Conservation (phyloP, 2,329 filamentous ascomycete genomes). For the Emydomyces testavorans region DNA sequence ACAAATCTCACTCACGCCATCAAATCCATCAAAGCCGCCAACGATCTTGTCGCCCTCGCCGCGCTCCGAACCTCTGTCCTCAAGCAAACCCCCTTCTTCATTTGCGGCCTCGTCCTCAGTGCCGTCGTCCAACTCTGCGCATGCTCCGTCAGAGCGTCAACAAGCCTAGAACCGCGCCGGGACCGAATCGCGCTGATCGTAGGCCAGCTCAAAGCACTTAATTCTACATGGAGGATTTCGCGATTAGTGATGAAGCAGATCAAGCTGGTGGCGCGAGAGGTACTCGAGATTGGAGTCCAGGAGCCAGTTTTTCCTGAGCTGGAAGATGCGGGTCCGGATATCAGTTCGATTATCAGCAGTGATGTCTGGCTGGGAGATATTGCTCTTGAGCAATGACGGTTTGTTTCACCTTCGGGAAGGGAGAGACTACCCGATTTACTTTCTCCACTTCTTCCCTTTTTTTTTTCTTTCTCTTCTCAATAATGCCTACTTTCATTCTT, state of each 20-base stretch:
- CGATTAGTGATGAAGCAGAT: constrained; percentile 60
- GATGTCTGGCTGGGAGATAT: constrained; percentile 18
- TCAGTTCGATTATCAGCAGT: constrained; percentile 15
- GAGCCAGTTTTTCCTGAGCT: constrained; percentile 16
- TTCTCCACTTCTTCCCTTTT: too few species aligned
- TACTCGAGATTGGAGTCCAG: constrained; percentile 39
- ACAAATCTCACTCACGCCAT: constrained; percentile 51
- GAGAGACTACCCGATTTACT: too few species aligned
- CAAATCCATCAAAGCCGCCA: constrained; percentile 69
- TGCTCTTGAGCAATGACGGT: constrained; percentile 10
- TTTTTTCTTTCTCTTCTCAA: too few species aligned
- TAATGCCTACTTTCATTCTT: too few species aligned
- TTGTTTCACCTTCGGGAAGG: neutral
- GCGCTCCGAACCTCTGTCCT: constrained; percentile 47
- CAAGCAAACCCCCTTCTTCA: constrained; percentile 73
- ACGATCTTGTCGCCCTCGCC: constrained; percentile 65
- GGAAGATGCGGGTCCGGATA: constrained; percentile 15
- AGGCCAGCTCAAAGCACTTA: constrained; percentile 59
- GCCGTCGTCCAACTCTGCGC: constrained; percentile 73
- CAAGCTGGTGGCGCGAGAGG: constrained; percentile 65
- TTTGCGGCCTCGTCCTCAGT: constrained; percentile 64
- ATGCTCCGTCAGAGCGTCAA: constrained; percentile 50
- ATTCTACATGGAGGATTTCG: constrained; percentile 61
- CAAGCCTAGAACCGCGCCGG: constrained; percentile 47
- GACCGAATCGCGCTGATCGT: constrained; percentile 70